A percentile compares a stretch with the other conserved stretches of the same genome.
These are phyloP conservation scores for Gracilaria gracilis DNA, from an alignment of 23 red algal species.

Conservation along the genomic window DNA sequence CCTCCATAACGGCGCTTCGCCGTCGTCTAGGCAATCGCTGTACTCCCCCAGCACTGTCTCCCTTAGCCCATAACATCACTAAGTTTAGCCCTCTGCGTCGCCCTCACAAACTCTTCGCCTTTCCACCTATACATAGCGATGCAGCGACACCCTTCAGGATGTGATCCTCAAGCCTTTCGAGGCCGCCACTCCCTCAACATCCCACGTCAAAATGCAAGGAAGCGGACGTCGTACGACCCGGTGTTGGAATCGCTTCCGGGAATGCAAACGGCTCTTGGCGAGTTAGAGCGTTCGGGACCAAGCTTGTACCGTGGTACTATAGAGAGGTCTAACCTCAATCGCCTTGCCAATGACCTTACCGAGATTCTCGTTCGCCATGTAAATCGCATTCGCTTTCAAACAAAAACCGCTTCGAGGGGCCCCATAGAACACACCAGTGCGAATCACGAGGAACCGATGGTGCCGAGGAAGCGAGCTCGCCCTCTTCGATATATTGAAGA, in stretches of 20 bases:
- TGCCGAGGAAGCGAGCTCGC: neutral
- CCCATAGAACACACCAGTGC: no score
- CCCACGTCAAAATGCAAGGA: neutral
- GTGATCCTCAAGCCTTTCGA: constrained; percentile 19
- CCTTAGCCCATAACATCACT: neutral
- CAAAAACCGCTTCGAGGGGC: neutral
- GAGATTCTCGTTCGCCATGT: constrained; percentile 17
- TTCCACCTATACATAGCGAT: neutral
- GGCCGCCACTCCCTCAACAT: neutral
- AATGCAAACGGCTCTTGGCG: constrained; percentile 24
- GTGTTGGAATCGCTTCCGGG: constrained; percentile 14
- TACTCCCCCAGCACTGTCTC: neutral
- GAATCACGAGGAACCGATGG: neutral
- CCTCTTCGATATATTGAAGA: neutral
- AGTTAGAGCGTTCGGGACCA: constrained; percentile 16
- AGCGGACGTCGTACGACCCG: neutral
- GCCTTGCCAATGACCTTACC: constrained; percentile 21
- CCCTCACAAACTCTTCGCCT: neutral
- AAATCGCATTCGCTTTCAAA: neutral
- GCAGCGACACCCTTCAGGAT: constrained; percentile 33
- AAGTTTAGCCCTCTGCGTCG: neutral
- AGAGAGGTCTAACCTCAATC: neutral
- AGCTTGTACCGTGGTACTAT: constrained; percentile 27
- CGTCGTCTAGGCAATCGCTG: neutral
- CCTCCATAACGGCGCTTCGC: neutral